phyloP scores from a whole-genome alignment of 1,284 basidiomycete species.

The Schizophyllum commune region DNA sequence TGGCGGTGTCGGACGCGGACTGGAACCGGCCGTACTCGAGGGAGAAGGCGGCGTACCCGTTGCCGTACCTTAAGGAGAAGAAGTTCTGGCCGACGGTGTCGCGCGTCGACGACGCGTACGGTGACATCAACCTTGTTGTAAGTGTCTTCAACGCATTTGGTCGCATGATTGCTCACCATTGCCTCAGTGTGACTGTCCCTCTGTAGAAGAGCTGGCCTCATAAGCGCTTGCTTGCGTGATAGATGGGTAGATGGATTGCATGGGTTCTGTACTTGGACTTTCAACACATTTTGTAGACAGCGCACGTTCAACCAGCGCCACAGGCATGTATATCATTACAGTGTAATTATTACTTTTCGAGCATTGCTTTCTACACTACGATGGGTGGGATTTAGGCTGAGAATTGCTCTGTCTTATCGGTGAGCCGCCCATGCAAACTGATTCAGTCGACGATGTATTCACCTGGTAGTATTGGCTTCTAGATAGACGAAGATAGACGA shows the following conservation, averaged over 20 bases:
- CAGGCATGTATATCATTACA: neutral
- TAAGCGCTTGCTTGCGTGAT: slow-evolving; percentile 13
- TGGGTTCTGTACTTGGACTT: neutral
- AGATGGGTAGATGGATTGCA: neutral
- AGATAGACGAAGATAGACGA: no score
- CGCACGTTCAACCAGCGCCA: neutral
- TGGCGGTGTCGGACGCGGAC: slow-evolving; percentile 61
- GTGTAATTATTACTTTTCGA: neutral
- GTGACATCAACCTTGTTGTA: slow-evolving; percentile 75
- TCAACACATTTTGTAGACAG: neutral
- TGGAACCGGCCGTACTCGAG: slow-evolving; percentile 93
- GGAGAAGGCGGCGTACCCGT: slow-evolving; percentile 78
- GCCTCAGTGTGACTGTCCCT: slow-evolving; percentile 77
- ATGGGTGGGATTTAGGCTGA: no score
- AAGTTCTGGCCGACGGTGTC: slow-evolving; percentile 95
- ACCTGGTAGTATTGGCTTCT: no score
- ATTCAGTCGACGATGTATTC: no score
- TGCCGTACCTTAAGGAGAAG: slow-evolving; percentile 69
- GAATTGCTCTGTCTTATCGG: neutral
- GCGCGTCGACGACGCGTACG: slow-evolving; percentile 85
- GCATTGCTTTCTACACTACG: neutral
- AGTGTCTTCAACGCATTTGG: slow-evolving; percentile 27
- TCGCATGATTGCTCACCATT: slow-evolving; percentile 4
- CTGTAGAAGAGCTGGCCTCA: slow-evolving; percentile 68
- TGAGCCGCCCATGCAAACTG: no score